Evolutionary conservation across 768 basidiomycete species (phyloP), one percentile per base, ranked within the genome.

Genomic region (Mrakia blollopis): DNA sequence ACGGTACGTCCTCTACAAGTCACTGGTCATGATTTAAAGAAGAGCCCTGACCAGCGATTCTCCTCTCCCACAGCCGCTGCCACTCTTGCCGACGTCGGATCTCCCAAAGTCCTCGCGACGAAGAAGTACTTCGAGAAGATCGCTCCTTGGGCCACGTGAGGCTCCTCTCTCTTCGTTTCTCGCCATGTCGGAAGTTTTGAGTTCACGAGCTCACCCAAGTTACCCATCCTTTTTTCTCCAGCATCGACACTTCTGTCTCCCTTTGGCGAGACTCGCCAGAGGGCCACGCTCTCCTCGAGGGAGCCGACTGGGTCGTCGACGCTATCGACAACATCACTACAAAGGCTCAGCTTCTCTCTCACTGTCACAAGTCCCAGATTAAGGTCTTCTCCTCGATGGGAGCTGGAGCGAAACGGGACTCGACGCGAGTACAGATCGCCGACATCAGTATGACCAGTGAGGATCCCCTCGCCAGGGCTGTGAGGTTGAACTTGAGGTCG

Each of bases 371-470:
- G 74, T 86, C 91, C 79, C 82, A 86, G 25, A 89, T 98, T 83
- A 94, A 92, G 86, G 93, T 91, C 25, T 97, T 98, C 84, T 93
- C 95, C 0, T 94, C 94, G 35, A 97, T 99, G 94, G 97, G 97
- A 39, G 92, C 95, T 5, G 90, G 94, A 18, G 91, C 94, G 21
- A 99, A 98, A 85, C 88, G 88, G 80, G 97, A 99, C 83, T 95
- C 97, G 0, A 96, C 94, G 1, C 89, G 94, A 57, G 88, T 99
- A 35, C 95, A 98, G 83, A 97, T 98, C 75, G 84, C 85, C 79
- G 96, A 98, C 84, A 93, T 98, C 80, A 94, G 94, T 3, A 86
- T 86, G 76, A 98, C 97, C 0, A 87, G 92, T 57, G 96, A 98
- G 81, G 97, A 98, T 83, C 94, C 95, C 6, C 88, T 99, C 25